A percentile compares a stretch with the other conserved stretches of the same genome.
These are phyloP conservation scores for Rhodotorula sp. DNA, from an alignment of 1,284 basidiomycete species.

Conservation along the genomic window DNA sequence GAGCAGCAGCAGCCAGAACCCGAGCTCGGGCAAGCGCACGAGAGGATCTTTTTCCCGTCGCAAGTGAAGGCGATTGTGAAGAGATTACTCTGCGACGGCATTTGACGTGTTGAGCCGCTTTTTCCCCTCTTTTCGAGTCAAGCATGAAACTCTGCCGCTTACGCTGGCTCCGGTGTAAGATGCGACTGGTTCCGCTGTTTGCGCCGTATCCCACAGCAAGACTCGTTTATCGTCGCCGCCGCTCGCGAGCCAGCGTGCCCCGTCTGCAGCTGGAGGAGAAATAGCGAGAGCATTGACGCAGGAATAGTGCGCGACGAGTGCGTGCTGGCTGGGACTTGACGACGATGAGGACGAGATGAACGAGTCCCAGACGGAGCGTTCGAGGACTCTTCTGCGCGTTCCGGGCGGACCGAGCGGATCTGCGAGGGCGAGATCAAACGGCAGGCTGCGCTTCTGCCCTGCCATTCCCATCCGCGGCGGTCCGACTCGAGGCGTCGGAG, in stretches of 20 bases:
- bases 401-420: slow-evolving; percentile 5
- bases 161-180: slow-evolving; percentile 68
- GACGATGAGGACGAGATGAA: slow-evolving; percentile 3
- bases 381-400: not conserved
- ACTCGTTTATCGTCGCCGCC: slow-evolving; percentile 66
- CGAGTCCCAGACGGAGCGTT: not conserved
- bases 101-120: slow-evolving; percentile 24
- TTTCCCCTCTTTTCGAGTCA: slow-evolving; percentile 55
- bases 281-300: slow-evolving; percentile 70
- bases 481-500: not conserved
- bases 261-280: slow-evolving; percentile 53
- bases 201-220: slow-evolving; percentile 17
- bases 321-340: not conserved
- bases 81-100: slow-evolving; percentile 60
- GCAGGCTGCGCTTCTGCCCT: not conserved
- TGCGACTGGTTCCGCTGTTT: slow-evolving; percentile 56
- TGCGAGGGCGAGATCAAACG: slow-evolving; percentile 21
- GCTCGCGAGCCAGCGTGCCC: slow-evolving; percentile 64
- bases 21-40: slow-evolving; percentile 53
- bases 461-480: not conserved
- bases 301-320: slow-evolving; percentile 60
- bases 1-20: slow-evolving; percentile 7
- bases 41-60: slow-evolving; percentile 61
- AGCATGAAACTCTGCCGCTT: slow-evolving; percentile 49
- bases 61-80: slow-evolving; percentile 67